A percentile compares a stretch with the other conserved stretches of the same genome.
Conservation (phyloP, 2,329 filamentous ascomycete species). For the Botrytis pseudocinerea region DNA sequence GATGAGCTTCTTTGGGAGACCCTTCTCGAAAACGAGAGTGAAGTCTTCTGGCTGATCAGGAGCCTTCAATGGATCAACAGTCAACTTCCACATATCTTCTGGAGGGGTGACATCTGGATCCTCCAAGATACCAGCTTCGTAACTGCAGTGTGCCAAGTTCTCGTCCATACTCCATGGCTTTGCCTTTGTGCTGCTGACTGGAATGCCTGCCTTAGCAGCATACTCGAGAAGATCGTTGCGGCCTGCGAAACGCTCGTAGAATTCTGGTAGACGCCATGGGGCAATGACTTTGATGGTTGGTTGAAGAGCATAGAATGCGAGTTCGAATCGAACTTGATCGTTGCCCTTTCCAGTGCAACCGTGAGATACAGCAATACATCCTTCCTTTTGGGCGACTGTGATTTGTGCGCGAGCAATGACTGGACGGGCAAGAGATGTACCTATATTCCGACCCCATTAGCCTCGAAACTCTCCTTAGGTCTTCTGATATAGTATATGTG, state of each 20-base stretch:
- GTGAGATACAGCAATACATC: constrained; percentile 50
- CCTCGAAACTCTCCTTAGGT: neutral
- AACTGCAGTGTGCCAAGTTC: constrained; percentile 74
- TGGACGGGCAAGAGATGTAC: constrained; percentile 65
- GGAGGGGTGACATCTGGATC: constrained; percentile 65
- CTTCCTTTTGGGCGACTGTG: constrained; percentile 61
- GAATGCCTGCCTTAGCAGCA: constrained; percentile 65
- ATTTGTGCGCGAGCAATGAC: constrained; percentile 70
- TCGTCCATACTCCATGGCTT: constrained; percentile 69
- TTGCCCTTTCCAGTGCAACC: constrained; percentile 65
- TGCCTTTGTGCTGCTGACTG: constrained; percentile 71
- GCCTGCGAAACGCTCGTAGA: constrained; percentile 70
- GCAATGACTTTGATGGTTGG: constrained; percentile 70
- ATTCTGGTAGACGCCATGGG: constrained; percentile 70
- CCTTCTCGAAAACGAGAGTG: constrained; percentile 71
- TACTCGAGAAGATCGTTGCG: constrained; percentile 73
- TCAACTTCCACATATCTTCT: constrained; percentile 78
- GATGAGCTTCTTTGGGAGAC: constrained; percentile 68
- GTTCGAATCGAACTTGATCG: constrained; percentile 66
- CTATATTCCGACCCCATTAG: constrained; percentile 36
- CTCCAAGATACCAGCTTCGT: constrained; percentile 77
- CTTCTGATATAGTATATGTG: constrained; percentile 16
- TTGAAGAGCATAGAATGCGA: constrained; percentile 61
- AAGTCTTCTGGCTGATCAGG: constrained; percentile 72
- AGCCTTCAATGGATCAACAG: constrained; percentile 66